Evolutionary conservation across 176 grass and related monocot genomes (phyloP).

Genomic region (Musa acuminata): DNA sequence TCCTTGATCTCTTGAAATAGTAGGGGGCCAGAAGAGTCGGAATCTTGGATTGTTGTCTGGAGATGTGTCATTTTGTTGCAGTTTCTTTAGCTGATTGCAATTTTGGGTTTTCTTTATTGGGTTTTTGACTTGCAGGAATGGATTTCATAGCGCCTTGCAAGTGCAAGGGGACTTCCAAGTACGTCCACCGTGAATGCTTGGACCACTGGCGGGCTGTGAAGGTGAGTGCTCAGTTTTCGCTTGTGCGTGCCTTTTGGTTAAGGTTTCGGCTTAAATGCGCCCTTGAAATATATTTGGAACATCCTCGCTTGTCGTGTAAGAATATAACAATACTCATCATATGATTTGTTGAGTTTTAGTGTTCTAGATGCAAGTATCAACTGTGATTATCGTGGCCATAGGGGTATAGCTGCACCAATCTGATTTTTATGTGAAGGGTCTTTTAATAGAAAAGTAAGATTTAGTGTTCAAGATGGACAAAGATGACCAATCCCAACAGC

Average conservation of each 20-base stretch:
- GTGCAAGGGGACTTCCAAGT: slow-evolving; percentile 96
- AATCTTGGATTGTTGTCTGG: background rate
- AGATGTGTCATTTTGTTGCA: background rate
- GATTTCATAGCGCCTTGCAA: slow-evolving; percentile 98
- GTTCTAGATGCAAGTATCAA: background rate
- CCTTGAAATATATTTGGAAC: background rate
- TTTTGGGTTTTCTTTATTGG: background rate
- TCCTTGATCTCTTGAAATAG: background rate
- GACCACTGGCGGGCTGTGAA: slow-evolving; percentile 92
- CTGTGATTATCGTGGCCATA: background rate
- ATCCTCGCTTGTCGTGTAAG: background rate
- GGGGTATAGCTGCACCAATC: background rate
- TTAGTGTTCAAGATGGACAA: no score
- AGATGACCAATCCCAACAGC: no score
- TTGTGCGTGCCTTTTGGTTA: background rate
- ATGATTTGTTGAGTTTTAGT: background rate
- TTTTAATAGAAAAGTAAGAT: background rate
- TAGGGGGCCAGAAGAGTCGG: no score
- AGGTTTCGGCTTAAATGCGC: background rate
- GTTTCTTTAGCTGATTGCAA: background rate
- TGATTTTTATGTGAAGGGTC: background rate
- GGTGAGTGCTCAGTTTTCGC: slow-evolving; percentile 21
- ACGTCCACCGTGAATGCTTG: slow-evolving; percentile 91
- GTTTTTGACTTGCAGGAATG: slow-evolving; percentile 44
- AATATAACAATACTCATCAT: background rate